Evolutionary conservation across 768 basidiomycete genomes (phyloP), one percentile per base, ranked within the genome.

Genomic region (Tricholoma furcatifolium): DNA sequence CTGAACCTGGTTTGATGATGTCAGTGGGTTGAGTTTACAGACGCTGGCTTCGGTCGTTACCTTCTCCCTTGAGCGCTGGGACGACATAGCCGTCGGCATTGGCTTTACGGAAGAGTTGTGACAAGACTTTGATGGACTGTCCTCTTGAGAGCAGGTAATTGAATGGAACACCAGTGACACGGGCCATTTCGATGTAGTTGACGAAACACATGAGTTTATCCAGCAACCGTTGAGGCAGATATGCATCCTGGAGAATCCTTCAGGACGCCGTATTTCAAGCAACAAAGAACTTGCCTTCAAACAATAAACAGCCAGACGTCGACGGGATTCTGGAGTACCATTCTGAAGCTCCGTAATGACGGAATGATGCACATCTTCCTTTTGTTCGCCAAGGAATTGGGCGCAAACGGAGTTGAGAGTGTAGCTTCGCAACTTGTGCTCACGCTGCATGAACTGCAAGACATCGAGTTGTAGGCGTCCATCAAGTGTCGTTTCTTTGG

Each of bases 171-270:
- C 97, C 97, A 0, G 97, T 99, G 3, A 99, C 97, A 67, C 97
- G 91, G n/a, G 97, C 81, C 97, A 99, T 98, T 68, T 99, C 97
- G 42, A 84, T 87, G 65, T 97, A 98, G 69, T 99, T 99, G 69
- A 99, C 87, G 63, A 99, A 94, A 57, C 93, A 98, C 97, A 98
- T 98, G 30, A 99, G 78, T 69, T 98, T 99, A 69, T 98, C 97
- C 69, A 99, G 80, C 35, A 98, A 69, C 49, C 97, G 79, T 70
- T 99, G 97, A 0, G 97, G 97, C 21, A 99, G 84, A 67, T 99
- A 99, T 3, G 97, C 96, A 77, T 99, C 97, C 93, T 97, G 58
- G 9, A 50, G 4, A 42, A 43, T 15, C 43, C 18, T 3, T 46
- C 38, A 50, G 15, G 23, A 20, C 34, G 21, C 38, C 35, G 2